Conservation (phyloP, 2,329 filamentous ascomycete species). For the Onygenales sp. region DNA sequence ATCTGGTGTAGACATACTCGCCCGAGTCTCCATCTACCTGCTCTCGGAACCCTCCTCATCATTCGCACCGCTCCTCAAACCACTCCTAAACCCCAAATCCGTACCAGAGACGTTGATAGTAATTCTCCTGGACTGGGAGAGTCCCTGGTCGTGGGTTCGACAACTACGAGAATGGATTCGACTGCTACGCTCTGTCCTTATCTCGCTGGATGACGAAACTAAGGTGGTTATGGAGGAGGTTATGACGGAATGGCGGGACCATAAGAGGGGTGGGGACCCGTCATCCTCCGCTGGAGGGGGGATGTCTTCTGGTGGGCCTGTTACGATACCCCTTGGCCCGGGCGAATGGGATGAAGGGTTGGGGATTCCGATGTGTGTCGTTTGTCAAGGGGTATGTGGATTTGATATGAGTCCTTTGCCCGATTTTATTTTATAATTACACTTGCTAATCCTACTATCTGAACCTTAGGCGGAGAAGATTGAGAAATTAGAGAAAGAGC, state of each 20-base stretch:
- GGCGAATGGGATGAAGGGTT: conserved; percentile 91
- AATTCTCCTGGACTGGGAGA: conserved; percentile 89
- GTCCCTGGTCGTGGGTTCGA: conserved; percentile 86
- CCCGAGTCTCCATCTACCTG: conserved; percentile 79
- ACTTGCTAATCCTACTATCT: conserved; percentile 14
- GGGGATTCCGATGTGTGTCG: conserved; percentile 78
- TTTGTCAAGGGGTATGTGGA: conserved; percentile 77
- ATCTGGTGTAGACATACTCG: conserved; percentile 62
- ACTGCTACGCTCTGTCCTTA: conserved; percentile 66
- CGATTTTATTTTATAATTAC: neutral
- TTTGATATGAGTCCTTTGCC: neutral
- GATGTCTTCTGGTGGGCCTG: conserved; percentile 55
- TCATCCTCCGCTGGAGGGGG: conserved; percentile 45
- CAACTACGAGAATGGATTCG: conserved; percentile 85
- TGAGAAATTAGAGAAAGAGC: conserved; percentile 77
- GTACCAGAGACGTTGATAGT: conserved; percentile 82
- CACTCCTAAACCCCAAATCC: conserved; percentile 72
- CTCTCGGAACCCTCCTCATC: conserved; percentile 75
- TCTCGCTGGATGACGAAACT: conserved; percentile 63
- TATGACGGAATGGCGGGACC: conserved; percentile 70
- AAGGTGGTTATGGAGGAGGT: conserved; percentile 80
- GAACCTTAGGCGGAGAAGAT: conserved; percentile 66
- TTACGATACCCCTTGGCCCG: conserved; percentile 67
- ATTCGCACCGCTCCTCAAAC: conserved; percentile 73
- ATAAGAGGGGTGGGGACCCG: conserved; percentile 54